phyloP scores from a whole-genome alignment of 768 basidiomycete genomes.

The Pleurotus cornucopiae region DNA sequence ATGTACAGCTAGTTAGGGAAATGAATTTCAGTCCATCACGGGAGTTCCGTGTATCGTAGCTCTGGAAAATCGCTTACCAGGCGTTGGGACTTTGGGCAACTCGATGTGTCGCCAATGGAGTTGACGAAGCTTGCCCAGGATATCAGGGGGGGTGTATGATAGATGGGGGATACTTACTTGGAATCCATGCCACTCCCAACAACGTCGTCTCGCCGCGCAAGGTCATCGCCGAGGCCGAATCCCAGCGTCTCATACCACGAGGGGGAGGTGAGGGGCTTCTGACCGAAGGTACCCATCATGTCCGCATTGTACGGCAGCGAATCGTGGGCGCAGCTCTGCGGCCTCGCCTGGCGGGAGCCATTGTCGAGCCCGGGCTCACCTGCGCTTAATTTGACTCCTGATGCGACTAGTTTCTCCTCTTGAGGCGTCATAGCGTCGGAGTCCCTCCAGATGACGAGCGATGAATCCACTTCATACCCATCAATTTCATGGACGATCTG shows the following conservation, averaged over 20 bases:
- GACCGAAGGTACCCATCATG: slow-evolving; percentile 46
- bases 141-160: slow-evolving; percentile 2
- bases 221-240: slow-evolving; percentile 24
- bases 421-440: slow-evolving; percentile 53
- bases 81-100: slow-evolving; percentile 71
- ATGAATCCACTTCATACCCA: slow-evolving; percentile 37
- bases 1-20: slow-evolving; percentile 51
- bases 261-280: slow-evolving; percentile 19
- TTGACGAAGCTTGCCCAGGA: slow-evolving; percentile 51
- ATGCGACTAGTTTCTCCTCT: slow-evolving; percentile 37
- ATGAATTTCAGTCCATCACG: background rate
- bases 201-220: slow-evolving; percentile 52
- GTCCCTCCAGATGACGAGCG: slow-evolving; percentile 73
- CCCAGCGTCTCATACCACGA: slow-evolving; percentile 39
- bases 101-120: slow-evolving; percentile 61
- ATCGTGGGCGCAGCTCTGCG: slow-evolving; percentile 68
- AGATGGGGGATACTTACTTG: slow-evolving; percentile 40
- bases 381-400: background rate
- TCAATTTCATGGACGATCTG: slow-evolving; percentile 28
- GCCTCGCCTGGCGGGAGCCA: slow-evolving; percentile 14
- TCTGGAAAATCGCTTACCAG: slow-evolving; percentile 39
- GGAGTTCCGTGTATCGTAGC: too few relatives aligned
- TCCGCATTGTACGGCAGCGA: slow-evolving; percentile 61
- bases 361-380: slow-evolving; percentile 15
- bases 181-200: slow-evolving; percentile 44